Evolutionary conservation across 2,329 filamentous ascomycete species (phyloP), one percentile per base, ranked within the genome.

Genomic region (Onygenales sp.): DNA sequence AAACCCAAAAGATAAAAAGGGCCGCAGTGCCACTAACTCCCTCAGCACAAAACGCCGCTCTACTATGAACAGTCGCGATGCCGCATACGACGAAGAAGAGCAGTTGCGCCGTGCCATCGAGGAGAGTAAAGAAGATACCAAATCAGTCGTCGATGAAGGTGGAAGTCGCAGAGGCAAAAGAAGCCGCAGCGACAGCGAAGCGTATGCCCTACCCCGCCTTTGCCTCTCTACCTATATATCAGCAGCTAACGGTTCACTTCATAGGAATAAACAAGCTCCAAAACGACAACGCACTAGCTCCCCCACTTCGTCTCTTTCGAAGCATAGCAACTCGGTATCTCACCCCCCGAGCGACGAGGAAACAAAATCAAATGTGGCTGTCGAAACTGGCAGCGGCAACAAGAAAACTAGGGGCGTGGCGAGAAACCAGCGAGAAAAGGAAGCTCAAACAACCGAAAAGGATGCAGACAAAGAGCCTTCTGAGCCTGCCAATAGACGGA

Each of bases 61-160:
- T 17, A 98, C 93, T 6, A 96, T 97, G 89, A 95, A 97, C 66
- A 98, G 93, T 68, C 84, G 92, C 57, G 87, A 90, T 68, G 91
- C 92, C 43, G 92, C 90, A 21, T 97, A 97, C 63, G 91, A 97
- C 59, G 93, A 98, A 70, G 91, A 95, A 62, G 89, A 94, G 67
- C 85, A 91, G 63, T 71, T 98, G 41, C 83, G 90, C 52, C 83
- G 87, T 60, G 93, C 92, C 33, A 90, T 98, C 61, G 92, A 97
- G 69, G 91, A 94, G 57, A 98, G 93, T 75, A 96, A 91, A 72
- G 85, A 88, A 64, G 89, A 94, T 43, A 83, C 79, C 9, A 76
- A 78, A 47, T 70, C 75, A 10, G 75, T 77, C 36, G 66, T 68
- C 10, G 83, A 85, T 38, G 77, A 78, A 51, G 75, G 70, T 38